Conservation (phyloP, 768 basidiomycete genomes). For the Kwoniella pini region DNA sequence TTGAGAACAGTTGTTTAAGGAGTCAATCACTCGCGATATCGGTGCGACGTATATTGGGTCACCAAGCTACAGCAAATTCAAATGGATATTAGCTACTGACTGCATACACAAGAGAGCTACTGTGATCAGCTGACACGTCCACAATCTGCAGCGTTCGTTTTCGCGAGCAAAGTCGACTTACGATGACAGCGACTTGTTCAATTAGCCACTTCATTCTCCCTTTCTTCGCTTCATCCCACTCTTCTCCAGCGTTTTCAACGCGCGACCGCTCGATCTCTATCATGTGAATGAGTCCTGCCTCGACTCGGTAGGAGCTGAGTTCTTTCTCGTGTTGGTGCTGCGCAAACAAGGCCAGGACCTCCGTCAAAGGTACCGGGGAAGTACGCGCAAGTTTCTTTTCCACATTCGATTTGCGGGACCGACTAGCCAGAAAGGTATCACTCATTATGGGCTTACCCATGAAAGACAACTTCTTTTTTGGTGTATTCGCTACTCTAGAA, state of each 20-base stretch:
- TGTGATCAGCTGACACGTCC: not conserved
- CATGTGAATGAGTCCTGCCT: constrained; percentile 4
- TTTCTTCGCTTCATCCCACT: constrained; percentile 16
- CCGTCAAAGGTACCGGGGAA: constrained; percentile 1
- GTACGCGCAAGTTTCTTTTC: too few species aligned
- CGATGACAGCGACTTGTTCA: constrained; percentile 20
- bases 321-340: not conserved
- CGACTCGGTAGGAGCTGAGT: constrained; percentile 4
- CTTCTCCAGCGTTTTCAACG: not conserved
- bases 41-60: constrained; percentile 9
- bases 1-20: constrained; percentile 1
- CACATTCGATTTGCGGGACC: too few species aligned
- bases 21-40: constrained; percentile 13
- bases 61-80: constrained; percentile 14
- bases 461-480: not conserved
- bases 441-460: not conserved
- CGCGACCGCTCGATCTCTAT: constrained; percentile 1
- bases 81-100: too few species aligned
- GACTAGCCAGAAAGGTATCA: too few species aligned
- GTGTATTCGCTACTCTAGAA: not conserved
- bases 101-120: too few species aligned
- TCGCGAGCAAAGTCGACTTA: constrained; percentile 3
- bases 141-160: not conserved
- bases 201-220: constrained; percentile 21
- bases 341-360: not conserved